phyloP scores from a whole-genome alignment of 106 monocot species.

The Amphibolis antarctica region DNA sequence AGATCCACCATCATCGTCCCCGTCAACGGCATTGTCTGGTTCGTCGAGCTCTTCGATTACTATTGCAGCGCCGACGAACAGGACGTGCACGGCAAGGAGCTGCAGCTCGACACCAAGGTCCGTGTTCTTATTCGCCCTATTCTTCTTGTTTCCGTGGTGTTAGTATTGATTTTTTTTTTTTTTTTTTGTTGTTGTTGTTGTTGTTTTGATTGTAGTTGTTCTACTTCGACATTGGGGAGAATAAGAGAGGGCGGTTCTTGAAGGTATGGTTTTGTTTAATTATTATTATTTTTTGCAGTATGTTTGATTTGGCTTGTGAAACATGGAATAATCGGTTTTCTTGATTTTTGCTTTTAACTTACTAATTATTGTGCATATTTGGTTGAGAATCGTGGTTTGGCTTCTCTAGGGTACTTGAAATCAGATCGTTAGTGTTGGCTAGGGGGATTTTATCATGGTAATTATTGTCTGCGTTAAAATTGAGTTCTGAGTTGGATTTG shows the following conservation, averaged over 20 bases:
- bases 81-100: slow-evolving; percentile 67
- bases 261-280: slow-evolving; percentile 38
- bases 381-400: too few relatives aligned
- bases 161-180: slow-evolving; percentile 3
- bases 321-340: too few relatives aligned
- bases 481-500: too few relatives aligned
- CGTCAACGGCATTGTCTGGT: slow-evolving; percentile 57
- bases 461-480: too few relatives aligned
- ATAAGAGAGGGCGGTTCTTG: slow-evolving; percentile 85
- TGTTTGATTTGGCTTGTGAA: too few relatives aligned
- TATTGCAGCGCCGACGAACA: slow-evolving; percentile 40
- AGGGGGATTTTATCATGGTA: too few relatives aligned
- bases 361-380: too few relatives aligned
- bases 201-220: slow-evolving; percentile 41
- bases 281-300: too few relatives aligned
- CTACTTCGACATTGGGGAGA: slow-evolving; percentile 82
- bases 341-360: too few relatives aligned
- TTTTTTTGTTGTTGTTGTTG: neutral
- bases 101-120: slow-evolving; percentile 85
- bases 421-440: too few relatives aligned
- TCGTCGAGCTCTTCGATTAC: slow-evolving; percentile 63
- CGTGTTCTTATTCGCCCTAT: neutral
- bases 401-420: too few relatives aligned
- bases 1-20: slow-evolving; percentile 89
- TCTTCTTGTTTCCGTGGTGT: neutral